Conservation (phyloP, 768 basidiomycete genomes). For the Tulasnella sp. region DNA sequence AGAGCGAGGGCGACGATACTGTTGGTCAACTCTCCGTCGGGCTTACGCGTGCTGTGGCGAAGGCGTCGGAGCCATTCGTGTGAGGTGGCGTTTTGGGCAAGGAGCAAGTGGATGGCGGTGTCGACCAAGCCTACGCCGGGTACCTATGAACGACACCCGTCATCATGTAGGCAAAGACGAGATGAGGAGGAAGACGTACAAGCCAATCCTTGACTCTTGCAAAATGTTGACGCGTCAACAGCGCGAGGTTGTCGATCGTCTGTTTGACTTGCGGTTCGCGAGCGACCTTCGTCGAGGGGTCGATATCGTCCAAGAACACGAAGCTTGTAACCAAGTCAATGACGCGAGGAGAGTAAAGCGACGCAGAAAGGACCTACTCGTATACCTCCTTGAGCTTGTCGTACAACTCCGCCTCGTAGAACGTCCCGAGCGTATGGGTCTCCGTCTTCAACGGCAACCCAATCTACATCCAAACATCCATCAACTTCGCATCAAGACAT, state of each 20-base stretch:
- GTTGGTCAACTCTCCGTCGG: slow-evolving; percentile 52
- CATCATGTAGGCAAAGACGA: background rate
- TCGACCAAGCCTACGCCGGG: slow-evolving; percentile 68
- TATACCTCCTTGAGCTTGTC: slow-evolving; percentile 18
- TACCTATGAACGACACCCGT: slow-evolving; percentile 46
- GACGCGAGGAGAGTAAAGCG: background rate
- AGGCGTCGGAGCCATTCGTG: slow-evolving; percentile 34
- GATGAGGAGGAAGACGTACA: background rate
- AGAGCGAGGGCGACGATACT: slow-evolving; percentile 61
- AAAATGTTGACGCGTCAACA: background rate
- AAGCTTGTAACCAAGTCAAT: slow-evolving; percentile 34
- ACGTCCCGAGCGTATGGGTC: slow-evolving; percentile 13
- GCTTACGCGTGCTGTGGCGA: slow-evolving; percentile 41
- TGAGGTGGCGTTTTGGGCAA: slow-evolving; percentile 49
- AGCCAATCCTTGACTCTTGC: background rate
- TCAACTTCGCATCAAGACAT: background rate
- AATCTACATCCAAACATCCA: background rate
- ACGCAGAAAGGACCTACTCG: slow-evolving; percentile 4
- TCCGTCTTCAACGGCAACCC: slow-evolving; percentile 19
- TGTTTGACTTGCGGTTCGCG: slow-evolving; percentile 39
- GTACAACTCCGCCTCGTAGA: slow-evolving; percentile 16
- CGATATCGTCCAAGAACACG: slow-evolving; percentile 63
- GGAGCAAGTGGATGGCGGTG: slow-evolving; percentile 55
- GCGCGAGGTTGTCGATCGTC: background rate
- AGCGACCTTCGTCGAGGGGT: slow-evolving; percentile 45